phyloP scores from a whole-genome alignment of 169 alveolate genomes.

The Plasmodium adleri region DNA sequence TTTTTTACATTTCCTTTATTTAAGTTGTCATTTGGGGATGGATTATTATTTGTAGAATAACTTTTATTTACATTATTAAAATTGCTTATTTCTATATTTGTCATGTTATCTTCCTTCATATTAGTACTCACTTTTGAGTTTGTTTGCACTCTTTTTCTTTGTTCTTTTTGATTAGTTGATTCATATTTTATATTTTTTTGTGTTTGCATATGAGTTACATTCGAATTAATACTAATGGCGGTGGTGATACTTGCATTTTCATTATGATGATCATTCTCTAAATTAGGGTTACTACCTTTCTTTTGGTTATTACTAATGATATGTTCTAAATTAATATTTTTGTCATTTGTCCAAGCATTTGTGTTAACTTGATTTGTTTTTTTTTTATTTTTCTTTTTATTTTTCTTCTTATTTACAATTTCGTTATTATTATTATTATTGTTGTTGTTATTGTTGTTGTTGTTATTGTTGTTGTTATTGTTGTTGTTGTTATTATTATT shows the following conservation, averaged over 20 bases:
- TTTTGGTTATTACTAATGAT: too few relatives aligned
- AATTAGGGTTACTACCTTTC: too few relatives aligned
- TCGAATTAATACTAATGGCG: slow-evolving; percentile 23
- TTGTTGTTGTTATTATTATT: too few relatives aligned
- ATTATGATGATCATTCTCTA: slow-evolving; percentile 14
- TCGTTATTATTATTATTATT: not conserved
- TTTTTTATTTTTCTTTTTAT: not conserved
- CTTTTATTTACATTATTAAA: too few relatives aligned
- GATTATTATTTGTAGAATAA: too few relatives aligned
- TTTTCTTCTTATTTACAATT: not conserved
- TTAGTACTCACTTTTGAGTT: too few relatives aligned
- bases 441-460: not conserved
- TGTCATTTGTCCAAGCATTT: not conserved
- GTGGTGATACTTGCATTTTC: slow-evolving; percentile 46
- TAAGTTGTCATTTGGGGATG: too few relatives aligned
- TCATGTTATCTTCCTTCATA: too few relatives aligned
- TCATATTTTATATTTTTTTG: not conserved
- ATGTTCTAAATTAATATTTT: not conserved
- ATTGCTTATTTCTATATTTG: too few relatives aligned
- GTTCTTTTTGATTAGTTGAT: not conserved
- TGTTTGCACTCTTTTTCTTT: slow-evolving; percentile 7
- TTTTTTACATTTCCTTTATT: too few relatives aligned
- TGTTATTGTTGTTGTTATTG: not conserved
- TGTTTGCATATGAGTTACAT: not conserved
- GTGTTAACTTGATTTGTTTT: not conserved